Base-by-base conservation (phyloP, 2,329 filamentous ascomycete genomes). In the Corinectria fuckeliana region DNA sequence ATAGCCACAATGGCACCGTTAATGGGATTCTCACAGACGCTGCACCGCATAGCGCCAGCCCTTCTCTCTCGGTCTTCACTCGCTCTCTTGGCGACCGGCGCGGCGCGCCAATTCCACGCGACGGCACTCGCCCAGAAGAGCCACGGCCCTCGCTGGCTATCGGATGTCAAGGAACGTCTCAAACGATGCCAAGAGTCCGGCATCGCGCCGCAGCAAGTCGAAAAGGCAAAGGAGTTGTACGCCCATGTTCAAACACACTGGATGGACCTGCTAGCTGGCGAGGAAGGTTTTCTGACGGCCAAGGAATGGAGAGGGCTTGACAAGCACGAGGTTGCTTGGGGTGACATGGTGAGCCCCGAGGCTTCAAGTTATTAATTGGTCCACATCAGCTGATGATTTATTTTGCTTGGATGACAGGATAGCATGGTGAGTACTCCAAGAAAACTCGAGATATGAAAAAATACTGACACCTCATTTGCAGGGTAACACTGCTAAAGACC, bases 271-370 rank as follows among this genome's bases (percentile, higher is more conserved):
- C 77, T 91, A 26, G 90, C 88, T 0, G 91, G 91, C 1, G 87
- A 87, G 57, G 90, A 94, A 69, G 91, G 92, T 0, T 96, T 88
- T 73, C 75, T 95, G 63, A 91, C 88, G 0, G 83, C 81, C 10
- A 56, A 59, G 39, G 80, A 82, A 59, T 82, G 84, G 65, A 81
- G 86, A 50, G 85, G 91, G 0, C 72, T 94, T 30, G 85, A 86
- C 63, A 79, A 82, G 52, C 88, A 91, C 60, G 81, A 83, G 64
- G 88, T 96, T 21, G 87, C 86, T 0, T 96, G 91, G 92, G 93
- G 92, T 26, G 92, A 97, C 74, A 92, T 93, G 90, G 91, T 92
- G 77, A 76, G 79, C 66, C 74, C 77, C 65, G 74, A 77, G 2
- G 2, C 4, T 28, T 18, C 2, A 30, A 18, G 6, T 6, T 10